A percentile compares a stretch with the other conserved stretches of the same genome.
Evolutionary conservation across 2,329 filamentous ascomycete genomes (phyloP).

Genomic region (Beauveria australis): DNA sequence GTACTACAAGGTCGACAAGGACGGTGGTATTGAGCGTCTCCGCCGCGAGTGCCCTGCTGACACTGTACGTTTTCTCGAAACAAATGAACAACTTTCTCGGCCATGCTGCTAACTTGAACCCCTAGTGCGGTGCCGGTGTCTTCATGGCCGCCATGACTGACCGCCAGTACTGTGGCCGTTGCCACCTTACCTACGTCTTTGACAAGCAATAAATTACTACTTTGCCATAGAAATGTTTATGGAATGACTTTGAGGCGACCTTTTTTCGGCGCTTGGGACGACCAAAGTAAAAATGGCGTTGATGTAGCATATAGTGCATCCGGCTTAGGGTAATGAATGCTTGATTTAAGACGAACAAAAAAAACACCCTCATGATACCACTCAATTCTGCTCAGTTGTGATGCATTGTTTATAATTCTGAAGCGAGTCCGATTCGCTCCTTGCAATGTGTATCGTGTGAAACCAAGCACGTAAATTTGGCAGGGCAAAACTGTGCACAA

Average conservation of each 20-base stretch:
- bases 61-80: slow-evolving; percentile 53
- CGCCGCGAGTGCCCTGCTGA: slow-evolving; percentile 93
- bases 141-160: slow-evolving; percentile 99
- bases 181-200: slow-evolving; percentile 67
- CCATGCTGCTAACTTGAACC: background rate
- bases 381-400: slow-evolving; percentile 9
- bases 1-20: slow-evolving; percentile 99
- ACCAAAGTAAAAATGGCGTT: slow-evolving; percentile 29
- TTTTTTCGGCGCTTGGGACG: slow-evolving; percentile 11
- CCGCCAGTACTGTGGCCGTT: slow-evolving; percentile 88
- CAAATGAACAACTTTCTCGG: background rate
- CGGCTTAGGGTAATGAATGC: slow-evolving; percentile 31
- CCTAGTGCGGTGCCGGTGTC: slow-evolving; percentile 95
- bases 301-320: slow-evolving; percentile 36
- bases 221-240: slow-evolving; percentile 6
- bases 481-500: background rate
- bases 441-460: background rate
- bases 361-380: slow-evolving; percentile 13
- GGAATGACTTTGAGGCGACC: slow-evolving; percentile 13
- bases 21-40: slow-evolving; percentile 99
- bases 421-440: too few relatives aligned
- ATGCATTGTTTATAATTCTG: background rate
- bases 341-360: slow-evolving; percentile 20
- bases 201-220: slow-evolving; percentile 49
- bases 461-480: too few relatives aligned